Conservation (phyloP, 1,284 basidiomycete species). For the Melampsora larici-populina region DNA sequence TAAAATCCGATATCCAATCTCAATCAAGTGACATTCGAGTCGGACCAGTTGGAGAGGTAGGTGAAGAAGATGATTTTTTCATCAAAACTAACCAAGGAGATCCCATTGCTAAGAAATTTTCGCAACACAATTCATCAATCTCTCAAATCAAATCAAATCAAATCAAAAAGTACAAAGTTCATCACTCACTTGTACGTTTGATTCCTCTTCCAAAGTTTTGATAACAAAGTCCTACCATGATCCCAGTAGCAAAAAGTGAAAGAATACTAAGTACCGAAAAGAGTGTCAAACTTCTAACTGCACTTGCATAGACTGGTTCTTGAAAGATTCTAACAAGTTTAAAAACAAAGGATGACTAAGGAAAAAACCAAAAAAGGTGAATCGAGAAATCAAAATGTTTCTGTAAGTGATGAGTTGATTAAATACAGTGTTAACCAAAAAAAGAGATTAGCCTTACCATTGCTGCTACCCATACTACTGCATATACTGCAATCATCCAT, state of each 20-base stretch:
- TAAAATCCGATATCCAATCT: too few species aligned
- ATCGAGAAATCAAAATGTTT: too few species aligned
- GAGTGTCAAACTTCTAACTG: conserved; percentile 15
- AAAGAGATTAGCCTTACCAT: conserved; percentile 6
- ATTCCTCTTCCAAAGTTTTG: conserved; percentile 30
- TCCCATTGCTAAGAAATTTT: too few species aligned
- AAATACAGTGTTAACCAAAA: too few species aligned
- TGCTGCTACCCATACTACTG: conserved; percentile 17
- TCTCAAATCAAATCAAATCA: too few species aligned
- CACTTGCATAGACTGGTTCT: conserved; percentile 16
- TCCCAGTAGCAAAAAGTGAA: conserved; percentile 24
- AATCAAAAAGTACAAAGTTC: too few species aligned
- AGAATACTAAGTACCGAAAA: conserved; percentile 36
- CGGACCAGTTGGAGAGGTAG: too few species aligned
- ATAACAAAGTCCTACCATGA: conserved; percentile 28
- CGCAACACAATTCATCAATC: too few species aligned
- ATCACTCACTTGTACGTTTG: neutral
- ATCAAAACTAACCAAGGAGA: too few species aligned
- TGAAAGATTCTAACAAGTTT: conserved; percentile 26
- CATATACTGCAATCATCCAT: conserved; percentile 19
- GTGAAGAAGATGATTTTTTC: too few species aligned
- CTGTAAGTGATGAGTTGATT: too few species aligned
- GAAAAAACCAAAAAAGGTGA: neutral
- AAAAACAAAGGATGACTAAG: conserved; percentile 1
- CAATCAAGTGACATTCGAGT: too few species aligned